A percentile compares a stretch with the other conserved stretches of the same genome.
Evolutionary conservation across 345 rosid genomes (phyloP).

Genomic region (Eucalyptus globulus): DNA sequence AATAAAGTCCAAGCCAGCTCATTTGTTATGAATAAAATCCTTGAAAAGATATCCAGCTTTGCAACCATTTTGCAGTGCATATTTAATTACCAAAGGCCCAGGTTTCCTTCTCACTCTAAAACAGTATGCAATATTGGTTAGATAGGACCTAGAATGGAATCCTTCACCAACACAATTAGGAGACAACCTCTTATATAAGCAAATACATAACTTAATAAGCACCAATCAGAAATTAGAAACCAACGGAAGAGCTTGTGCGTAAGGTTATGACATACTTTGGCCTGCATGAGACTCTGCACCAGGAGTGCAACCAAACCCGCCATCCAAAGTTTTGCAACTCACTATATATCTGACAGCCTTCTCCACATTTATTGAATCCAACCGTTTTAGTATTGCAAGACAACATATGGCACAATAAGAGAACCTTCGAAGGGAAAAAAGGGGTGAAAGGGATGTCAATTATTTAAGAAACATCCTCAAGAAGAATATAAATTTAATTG

Average conservation of each 20-base stretch:
- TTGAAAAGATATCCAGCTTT: not conserved
- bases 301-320: slow-evolving; percentile 96
- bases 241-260: not conserved
- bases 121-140: not conserved
- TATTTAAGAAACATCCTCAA: not conserved
- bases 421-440: slow-evolving; percentile 28
- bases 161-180: not conserved
- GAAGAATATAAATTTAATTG: slow-evolving; percentile 6
- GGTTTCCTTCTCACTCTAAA: not conserved
- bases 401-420: slow-evolving; percentile 82
- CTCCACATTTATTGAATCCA: slow-evolving; percentile 60
- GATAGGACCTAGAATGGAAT: not conserved
- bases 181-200: not conserved
- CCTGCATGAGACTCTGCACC: slow-evolving; percentile 96
- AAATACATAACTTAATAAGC: not conserved
- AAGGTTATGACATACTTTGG: slow-evolving; percentile 39
- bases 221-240: not conserved
- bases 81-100: not conserved
- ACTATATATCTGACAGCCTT: slow-evolving; percentile 74
- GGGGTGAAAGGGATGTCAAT: not conserved
- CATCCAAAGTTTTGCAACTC: slow-evolving; percentile 86
- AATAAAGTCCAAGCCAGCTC: not conserved
- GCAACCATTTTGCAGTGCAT: not conserved
- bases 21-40: not conserved
- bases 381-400: slow-evolving; percentile 46